Conservation (phyloP, 495 filamentous ascomycete genomes). For the Lophiostoma macrostomum region DNA sequence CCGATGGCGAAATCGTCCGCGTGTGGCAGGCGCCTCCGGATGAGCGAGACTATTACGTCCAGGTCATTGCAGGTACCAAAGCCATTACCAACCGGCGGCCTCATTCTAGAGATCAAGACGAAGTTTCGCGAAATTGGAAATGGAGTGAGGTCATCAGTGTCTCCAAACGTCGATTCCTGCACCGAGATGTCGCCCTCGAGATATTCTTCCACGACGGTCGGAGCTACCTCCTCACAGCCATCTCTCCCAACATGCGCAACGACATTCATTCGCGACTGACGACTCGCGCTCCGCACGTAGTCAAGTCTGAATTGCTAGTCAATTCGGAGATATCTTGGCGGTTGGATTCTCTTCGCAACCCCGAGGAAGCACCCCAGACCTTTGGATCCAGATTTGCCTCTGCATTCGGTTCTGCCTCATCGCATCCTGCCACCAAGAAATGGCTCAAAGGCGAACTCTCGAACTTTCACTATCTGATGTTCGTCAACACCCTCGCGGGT, state of each 20-base stretch:
- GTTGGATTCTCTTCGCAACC: slow-evolving; percentile 75
- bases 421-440: slow-evolving; percentile 80
- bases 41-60: slow-evolving; percentile 91
- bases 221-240: slow-evolving; percentile 86
- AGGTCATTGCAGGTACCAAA: slow-evolving; percentile 72
- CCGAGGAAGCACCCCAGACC: slow-evolving; percentile 76
- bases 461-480: slow-evolving; percentile 98
- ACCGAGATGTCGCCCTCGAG: slow-evolving; percentile 92
- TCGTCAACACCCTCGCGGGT: slow-evolving; percentile 95
- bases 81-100: slow-evolving; percentile 55
- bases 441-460: slow-evolving; percentile 95
- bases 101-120: slow-evolving; percentile 54
- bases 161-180: slow-evolving; percentile 93
- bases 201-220: slow-evolving; percentile 95
- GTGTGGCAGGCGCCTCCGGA: slow-evolving; percentile 90
- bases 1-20: slow-evolving; percentile 93
- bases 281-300: slow-evolving; percentile 73
- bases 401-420: slow-evolving; percentile 73
- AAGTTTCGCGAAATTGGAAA: slow-evolving; percentile 84
- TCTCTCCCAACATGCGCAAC: slow-evolving; percentile 68
- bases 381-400: slow-evolving; percentile 91
- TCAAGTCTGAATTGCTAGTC: slow-evolving; percentile 47
- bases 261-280: slow-evolving; percentile 71
- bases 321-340: slow-evolving; percentile 76
- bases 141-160: slow-evolving; percentile 94